These are phyloP conservation scores for Colletotrichum sp. DNA, from an alignment of 2,329 filamentous ascomycete genomes.

Conservation along the genomic window DNA sequence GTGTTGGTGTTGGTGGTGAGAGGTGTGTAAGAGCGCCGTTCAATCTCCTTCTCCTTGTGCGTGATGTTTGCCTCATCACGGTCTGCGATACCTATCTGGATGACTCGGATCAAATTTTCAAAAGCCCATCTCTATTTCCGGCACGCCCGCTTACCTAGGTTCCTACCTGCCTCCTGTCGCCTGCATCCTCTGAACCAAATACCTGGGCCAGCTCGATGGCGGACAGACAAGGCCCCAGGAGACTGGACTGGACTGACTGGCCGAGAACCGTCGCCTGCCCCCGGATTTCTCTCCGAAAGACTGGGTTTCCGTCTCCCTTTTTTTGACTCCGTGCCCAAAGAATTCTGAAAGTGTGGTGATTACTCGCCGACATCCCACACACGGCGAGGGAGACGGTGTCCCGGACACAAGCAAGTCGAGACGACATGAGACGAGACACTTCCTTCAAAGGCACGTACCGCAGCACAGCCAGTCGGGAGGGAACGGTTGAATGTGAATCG, in stretches of 20 bases:
- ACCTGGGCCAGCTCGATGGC: background rate
- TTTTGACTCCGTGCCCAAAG: background rate
- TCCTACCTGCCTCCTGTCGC: background rate
- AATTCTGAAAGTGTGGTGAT: background rate
- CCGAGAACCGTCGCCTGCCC: background rate
- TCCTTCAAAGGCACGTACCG: constrained; percentile 5
- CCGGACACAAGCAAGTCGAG: background rate
- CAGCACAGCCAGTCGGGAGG: background rate
- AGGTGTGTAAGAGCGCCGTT: background rate
- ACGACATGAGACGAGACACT: constrained; percentile 19
- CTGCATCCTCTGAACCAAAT: background rate
- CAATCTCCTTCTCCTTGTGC: background rate
- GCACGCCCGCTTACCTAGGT: background rate
- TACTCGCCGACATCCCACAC: background rate
- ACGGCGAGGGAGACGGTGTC: constrained; percentile 3
- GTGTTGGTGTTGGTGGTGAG: background rate
- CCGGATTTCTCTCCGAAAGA: background rate
- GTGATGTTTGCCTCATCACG: background rate
- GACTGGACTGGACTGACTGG: background rate
- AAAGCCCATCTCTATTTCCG: background rate
- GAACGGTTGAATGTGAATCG: background rate
- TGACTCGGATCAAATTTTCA: background rate
- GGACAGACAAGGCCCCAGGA: background rate
- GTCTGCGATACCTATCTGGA: background rate
- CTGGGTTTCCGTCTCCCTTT: background rate